A percentile compares a stretch with the other conserved stretches of the same genome.
Conservation (phyloP, 495 filamentous ascomycete genomes). For the Aspergillus conjunctus region DNA sequence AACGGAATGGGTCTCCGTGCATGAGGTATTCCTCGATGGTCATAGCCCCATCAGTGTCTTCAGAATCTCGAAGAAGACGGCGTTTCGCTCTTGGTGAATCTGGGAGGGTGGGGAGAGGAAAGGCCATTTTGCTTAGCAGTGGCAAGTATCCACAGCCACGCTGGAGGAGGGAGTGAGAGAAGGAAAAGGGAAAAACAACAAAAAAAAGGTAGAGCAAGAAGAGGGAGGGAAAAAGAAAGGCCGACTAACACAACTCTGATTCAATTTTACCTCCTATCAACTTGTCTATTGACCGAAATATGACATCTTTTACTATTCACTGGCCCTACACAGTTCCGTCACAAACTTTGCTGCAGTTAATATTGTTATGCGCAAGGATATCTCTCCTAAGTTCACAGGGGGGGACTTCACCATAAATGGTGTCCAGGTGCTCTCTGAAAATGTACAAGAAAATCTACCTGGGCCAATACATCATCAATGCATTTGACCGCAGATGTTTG, state of each 20-base stretch:
- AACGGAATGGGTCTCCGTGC: background rate
- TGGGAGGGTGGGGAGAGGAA: slow-evolving; percentile 1
- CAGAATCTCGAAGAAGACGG: background rate
- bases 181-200: background rate
- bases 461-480: too few relatives aligned
- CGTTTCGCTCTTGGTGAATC: background rate
- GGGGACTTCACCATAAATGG: too few relatives aligned
- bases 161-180: background rate
- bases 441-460: too few relatives aligned
- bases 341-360: too few relatives aligned
- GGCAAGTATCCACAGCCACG: background rate
- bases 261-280: background rate
- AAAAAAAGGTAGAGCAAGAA: background rate
- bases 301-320: too few relatives aligned
- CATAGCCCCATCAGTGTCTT: slow-evolving; percentile 1
- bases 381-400: too few relatives aligned
- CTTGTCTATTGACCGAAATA: background rate
- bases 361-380: too few relatives aligned
- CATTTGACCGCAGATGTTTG: too few relatives aligned
- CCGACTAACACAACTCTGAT: background rate
- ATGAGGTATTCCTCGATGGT: slow-evolving; percentile 2
- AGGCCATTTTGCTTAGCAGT: background rate
- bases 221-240: background rate
- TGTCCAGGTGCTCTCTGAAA: too few relatives aligned
- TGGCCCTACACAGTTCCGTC: too few relatives aligned